Percentiles rank a stretch among this genome's conserved stretches.
Conservation (phyloP, 2,329 filamentous ascomycete genomes). For the Ophiosphaerella narmari region DNA sequence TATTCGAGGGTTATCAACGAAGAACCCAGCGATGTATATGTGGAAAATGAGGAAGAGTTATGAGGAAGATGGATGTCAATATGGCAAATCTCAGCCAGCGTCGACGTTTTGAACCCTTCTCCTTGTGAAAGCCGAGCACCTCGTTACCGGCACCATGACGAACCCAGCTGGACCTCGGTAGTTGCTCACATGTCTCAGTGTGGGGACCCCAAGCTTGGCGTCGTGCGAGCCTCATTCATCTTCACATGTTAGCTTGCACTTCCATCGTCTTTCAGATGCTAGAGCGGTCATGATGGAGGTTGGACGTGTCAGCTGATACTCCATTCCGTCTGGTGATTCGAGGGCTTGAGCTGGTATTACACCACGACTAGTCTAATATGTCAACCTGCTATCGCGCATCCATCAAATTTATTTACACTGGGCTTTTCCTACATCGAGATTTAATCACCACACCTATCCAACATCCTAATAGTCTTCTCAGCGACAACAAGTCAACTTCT, state of each 20-base stretch:
- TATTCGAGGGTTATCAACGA: constrained; percentile 19
- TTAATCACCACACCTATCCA: too few relatives aligned
- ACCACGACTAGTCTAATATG: too few relatives aligned
- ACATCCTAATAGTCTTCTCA: too few relatives aligned
- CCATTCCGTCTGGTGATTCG: background rate
- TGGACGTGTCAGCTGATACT: too few relatives aligned
- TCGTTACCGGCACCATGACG: constrained; percentile 1
- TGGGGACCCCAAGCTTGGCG: constrained; percentile 5
- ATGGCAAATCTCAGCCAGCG: background rate
- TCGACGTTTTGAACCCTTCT: constrained; percentile 1
- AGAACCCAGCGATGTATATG: constrained; percentile 13
- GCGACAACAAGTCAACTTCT: too few relatives aligned
- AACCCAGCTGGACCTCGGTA: constrained; percentile 2
- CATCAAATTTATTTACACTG: too few relatives aligned
- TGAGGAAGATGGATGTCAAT: background rate
- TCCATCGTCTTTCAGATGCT: background rate
- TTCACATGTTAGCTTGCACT: constrained; percentile 1
- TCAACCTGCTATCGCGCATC: too few relatives aligned
- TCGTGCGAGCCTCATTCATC: constrained; percentile 1
- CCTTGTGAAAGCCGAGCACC: constrained; percentile 4
- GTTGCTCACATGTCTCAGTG: constrained; percentile 5
- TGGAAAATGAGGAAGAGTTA: background rate
- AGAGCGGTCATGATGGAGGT: too few relatives aligned
- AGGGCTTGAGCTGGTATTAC: too few relatives aligned
- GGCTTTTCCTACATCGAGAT: too few relatives aligned